Base-by-base conservation (phyloP, 345 rosid species). In the Atalantia buxifolia region DNA sequence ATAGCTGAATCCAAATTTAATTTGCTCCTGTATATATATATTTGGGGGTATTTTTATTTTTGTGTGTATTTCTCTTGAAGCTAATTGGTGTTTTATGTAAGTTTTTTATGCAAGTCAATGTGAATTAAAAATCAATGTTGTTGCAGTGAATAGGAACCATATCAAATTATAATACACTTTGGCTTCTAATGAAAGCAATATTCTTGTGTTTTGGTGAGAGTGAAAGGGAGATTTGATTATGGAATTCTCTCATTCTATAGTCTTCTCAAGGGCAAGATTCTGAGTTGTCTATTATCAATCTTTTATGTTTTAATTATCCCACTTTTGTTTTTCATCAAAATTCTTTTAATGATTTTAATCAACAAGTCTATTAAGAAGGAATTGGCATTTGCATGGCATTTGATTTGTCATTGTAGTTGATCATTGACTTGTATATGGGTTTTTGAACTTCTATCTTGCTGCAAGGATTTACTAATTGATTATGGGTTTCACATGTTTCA, bases 401-500 rank as follows among this genome's bases (percentile, higher is more conserved):
- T 19, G 35, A 38, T 19, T 65, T 8, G 19, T 22, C 35, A 2
- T 65, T 65, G 4, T 65, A 65, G 42, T 33, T 33, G 42, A 19
- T 33, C 31, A 6, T 7, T 19, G 69, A 30, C 38, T 65, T 7
- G 38, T 3, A 27, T 45, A 27, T 16, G 72, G 57, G 0, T n/a
- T 40, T 40, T 16, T 6, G 21, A 14, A 6, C 19, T 64, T 21
- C 36, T 30, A 2, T 2, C 61, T 21, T 28, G 30, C 16, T 22
- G 35, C 57, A 14, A 63, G 35, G 30, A 63, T 24, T 5, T 10
- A 18, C 16, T 24, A 33, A 48, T 9, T 13, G 33, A 75, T 65
- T 69, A 4, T 27, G n/a, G 6, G 21, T 62, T 76, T 77, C 16
- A 42, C 72, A 22, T 80, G 65, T 76, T 85, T 31, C 83, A 97